Evolutionary conservation across 805 yeast species (phyloP), one percentile per base, ranked within the genome.

Genomic region (Candida methanosorbosa): DNA sequence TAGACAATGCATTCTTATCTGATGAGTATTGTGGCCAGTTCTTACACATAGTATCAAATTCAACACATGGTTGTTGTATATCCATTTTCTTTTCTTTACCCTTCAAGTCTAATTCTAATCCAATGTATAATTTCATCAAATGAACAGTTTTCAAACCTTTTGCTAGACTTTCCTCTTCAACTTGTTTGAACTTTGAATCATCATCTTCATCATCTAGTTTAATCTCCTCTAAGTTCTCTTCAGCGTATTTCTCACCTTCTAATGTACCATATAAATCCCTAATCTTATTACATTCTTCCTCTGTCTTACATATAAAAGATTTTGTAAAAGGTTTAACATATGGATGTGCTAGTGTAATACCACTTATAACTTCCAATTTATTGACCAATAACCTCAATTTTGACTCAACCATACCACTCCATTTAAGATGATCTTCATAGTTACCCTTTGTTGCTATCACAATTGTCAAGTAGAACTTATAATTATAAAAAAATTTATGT

Each of bases 341-440:
- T 1, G 98, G 97, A 57, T 88, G 97, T 0, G 96, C 97, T 21
- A 86, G 44, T 34, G 68, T 75, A 18, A 92, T 75, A 0, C 94
- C 92, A 4, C 75, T 78, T 16, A 78, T 61, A 5, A 74, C 66
- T 55, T 92, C 98, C 33, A 92, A 67, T 53, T 87, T 92, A 46
- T 74, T 81, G 23, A 92, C 94, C 23, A 92, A 57, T 28, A 81
- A 60, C 44, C 98, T 72, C 29, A 90, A 56, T 57, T 81, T 85
- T 47, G 94, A 78, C 57, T 92, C 97, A 9, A 92, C 90, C 64
- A 90, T 65, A 9, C 98, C 97, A 44, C 85, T 77, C 94, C 95
- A 92, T 47, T 81, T 82, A 38, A 79, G 59, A 49, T 90, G 96
- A 36, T 87, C 87, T 52, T 87, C 97, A 37, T 74, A 72, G 1